Evolutionary conservation across 2,329 filamentous ascomycete species (phyloP).

Genomic region (Zasmidium angulare): DNA sequence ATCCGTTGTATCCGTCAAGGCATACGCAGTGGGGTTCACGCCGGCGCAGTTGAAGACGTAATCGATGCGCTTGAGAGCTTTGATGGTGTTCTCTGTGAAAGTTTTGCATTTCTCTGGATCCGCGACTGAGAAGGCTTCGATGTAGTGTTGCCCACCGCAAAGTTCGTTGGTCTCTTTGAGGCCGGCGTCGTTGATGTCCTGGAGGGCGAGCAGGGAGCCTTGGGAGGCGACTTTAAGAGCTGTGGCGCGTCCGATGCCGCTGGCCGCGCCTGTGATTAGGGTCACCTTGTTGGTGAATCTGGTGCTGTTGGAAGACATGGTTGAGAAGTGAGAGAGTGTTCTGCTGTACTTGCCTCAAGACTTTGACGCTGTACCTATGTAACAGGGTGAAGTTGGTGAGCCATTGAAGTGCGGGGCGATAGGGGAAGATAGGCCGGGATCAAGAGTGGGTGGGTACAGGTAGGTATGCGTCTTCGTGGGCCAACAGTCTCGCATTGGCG

Average conservation of each 20-base stretch:
- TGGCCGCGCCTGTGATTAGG: slow-evolving; percentile 25
- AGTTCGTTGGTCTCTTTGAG: slow-evolving; percentile 28
- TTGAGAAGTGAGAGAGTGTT: not conserved
- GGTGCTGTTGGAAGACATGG: slow-evolving; percentile 5
- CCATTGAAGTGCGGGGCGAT: slow-evolving; percentile 1
- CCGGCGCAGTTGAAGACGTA: slow-evolving; percentile 44
- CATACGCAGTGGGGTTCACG: slow-evolving; percentile 35
- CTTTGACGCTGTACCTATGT: not conserved
- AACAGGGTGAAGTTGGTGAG: not conserved
- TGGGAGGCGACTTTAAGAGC: slow-evolving; percentile 45
- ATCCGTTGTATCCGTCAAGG: slow-evolving; percentile 40
- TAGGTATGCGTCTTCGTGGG: too few species aligned
- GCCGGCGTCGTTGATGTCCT: slow-evolving; percentile 39
- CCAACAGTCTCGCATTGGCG: too few species aligned
- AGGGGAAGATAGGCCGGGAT: slow-evolving; percentile 5
- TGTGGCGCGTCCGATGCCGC: slow-evolving; percentile 46
- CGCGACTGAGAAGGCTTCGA: slow-evolving; percentile 32
- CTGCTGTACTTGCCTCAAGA: not conserved
- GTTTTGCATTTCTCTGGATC: slow-evolving; percentile 24
- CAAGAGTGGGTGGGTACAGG: not conserved
- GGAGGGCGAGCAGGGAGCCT: slow-evolving; percentile 44
- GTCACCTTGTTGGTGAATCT: slow-evolving; percentile 27
- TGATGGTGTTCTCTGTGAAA: slow-evolving; percentile 26
- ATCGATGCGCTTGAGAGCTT: slow-evolving; percentile 36
- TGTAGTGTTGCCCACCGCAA: slow-evolving; percentile 14